These are phyloP conservation scores for Viola pubescens DNA, from an alignment of 441 rosid genomes.

Conservation along the genomic window DNA sequence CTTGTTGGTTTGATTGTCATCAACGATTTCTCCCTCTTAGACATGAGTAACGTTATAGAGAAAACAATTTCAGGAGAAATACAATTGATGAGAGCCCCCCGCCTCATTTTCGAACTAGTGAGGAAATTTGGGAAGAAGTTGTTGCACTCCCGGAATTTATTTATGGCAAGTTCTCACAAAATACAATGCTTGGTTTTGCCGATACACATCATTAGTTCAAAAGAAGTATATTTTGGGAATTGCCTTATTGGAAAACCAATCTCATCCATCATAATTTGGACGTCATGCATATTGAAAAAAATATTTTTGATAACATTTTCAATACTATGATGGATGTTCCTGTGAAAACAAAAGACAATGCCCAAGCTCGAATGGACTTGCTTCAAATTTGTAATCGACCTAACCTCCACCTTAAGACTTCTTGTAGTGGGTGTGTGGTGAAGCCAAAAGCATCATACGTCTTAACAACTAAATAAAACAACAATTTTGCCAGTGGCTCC, in stretches of 20 bases:
- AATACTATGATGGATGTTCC: not conserved
- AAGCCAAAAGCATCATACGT: not conserved
- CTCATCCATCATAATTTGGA: constrained; percentile 8
- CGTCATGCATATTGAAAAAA: constrained; percentile 7
- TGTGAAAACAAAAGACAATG: not conserved
- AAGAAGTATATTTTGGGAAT: not conserved
- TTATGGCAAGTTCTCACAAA: too few species aligned
- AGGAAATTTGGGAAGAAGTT: too few species aligned
- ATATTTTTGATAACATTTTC: constrained; percentile 3
- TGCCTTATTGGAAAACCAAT: constrained; percentile 7
- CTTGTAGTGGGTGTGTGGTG: not conserved
- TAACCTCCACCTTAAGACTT: not conserved
- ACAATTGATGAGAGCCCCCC: too few species aligned
- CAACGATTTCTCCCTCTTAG: too few species aligned
- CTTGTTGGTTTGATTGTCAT: too few species aligned
- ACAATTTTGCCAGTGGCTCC: not conserved
- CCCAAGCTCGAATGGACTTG: not conserved
- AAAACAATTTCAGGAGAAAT: too few species aligned
- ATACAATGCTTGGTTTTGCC: not conserved
- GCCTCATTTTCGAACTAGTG: too few species aligned
- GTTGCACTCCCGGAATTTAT: too few species aligned
- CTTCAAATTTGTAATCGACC: not conserved
- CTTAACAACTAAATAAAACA: not conserved
- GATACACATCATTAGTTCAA: constrained; percentile 1
- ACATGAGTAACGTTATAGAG: too few species aligned